Conservation (phyloP, 768 basidiomycete genomes). For the Boletus reticulatus region DNA sequence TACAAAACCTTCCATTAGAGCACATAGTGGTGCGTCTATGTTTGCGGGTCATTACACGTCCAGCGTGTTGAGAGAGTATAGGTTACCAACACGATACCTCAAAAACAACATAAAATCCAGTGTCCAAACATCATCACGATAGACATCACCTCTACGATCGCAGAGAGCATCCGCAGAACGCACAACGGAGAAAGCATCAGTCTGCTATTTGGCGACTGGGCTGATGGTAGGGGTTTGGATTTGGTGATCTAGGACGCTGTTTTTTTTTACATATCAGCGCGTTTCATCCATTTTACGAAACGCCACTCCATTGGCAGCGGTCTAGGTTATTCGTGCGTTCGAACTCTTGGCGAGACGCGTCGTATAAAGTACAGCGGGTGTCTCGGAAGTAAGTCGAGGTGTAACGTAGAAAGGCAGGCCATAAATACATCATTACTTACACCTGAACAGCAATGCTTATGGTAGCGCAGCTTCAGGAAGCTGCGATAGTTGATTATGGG, state of each 20-base stretch:
- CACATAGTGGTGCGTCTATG: slow-evolving; percentile 70
- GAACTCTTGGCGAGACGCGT: neutral
- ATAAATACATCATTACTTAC: too few relatives aligned
- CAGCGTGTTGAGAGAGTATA: slow-evolving; percentile 29
- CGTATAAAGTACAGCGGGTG: too few relatives aligned
- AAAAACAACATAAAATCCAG: slow-evolving; percentile 57
- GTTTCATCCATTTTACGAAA: neutral
- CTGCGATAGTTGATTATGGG: too few relatives aligned
- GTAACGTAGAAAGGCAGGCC: neutral
- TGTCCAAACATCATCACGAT: slow-evolving; percentile 83
- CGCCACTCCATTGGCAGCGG: neutral
- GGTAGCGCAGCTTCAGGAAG: too few relatives aligned
- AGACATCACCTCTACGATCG: slow-evolving; percentile 88
- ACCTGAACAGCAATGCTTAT: too few relatives aligned
- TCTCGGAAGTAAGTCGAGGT: neutral
- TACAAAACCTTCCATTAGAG: slow-evolving; percentile 74
- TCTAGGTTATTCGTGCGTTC: neutral
- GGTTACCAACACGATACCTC: slow-evolving; percentile 96
- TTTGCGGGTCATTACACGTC: neutral
- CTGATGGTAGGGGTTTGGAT: slow-evolving; percentile 42
- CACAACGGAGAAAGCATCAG: slow-evolving; percentile 95
- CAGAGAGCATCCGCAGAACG: slow-evolving; percentile 93
- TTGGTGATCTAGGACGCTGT: slow-evolving; percentile 16
- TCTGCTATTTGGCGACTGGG: slow-evolving; percentile 82
- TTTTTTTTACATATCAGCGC: neutral